phyloP scores from a whole-genome alignment of 768 basidiomycete species.

The Auriculariales sp. region DNA sequence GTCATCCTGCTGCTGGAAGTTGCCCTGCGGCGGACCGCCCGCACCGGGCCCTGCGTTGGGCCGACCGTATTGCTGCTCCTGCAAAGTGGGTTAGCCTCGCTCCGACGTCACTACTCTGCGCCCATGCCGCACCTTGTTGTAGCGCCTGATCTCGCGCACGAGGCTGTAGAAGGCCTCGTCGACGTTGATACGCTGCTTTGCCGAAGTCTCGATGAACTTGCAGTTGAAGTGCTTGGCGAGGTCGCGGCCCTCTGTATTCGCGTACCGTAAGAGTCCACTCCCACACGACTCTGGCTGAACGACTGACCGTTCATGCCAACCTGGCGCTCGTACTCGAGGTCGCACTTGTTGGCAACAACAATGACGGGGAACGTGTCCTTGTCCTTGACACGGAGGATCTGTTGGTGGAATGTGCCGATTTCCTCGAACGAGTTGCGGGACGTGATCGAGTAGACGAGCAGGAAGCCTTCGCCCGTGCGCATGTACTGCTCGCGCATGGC shows the following conservation, averaged over 20 bases:
- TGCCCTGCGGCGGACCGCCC: conserved; percentile 24
- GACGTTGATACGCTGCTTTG: conserved; percentile 92
- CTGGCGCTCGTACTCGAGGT: conserved; percentile 90
- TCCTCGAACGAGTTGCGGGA: conserved; percentile 95
- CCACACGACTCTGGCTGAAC: background rate
- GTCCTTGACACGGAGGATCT: conserved; percentile 93
- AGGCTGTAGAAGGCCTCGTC: conserved; percentile 91
- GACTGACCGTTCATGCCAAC: conserved; percentile 80
- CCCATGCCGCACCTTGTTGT: conserved; percentile 59
- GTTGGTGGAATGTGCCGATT: conserved; percentile 90
- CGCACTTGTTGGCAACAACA: conserved; percentile 95
- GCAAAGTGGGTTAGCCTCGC: background rate
- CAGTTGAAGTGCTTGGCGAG: conserved; percentile 90
- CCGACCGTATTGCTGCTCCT: conserved; percentile 72
- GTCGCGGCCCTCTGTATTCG: conserved; percentile 76
- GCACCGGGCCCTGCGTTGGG: conserved; percentile 29
- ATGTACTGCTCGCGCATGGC: conserved; percentile 99
- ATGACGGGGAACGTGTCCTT: conserved; percentile 91
- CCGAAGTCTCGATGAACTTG: conserved; percentile 92
- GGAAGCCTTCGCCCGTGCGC: conserved; percentile 95
- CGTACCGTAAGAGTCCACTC: conserved; percentile 10
- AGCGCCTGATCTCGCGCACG: conserved; percentile 85
- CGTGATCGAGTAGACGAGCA: conserved; percentile 97
- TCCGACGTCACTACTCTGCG: background rate
- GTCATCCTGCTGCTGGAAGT: conserved; percentile 37